A percentile compares a stretch with the other conserved stretches of the same genome.
phyloP scores from a whole-genome alignment of 768 basidiomycete species.

The Tephrocybe sp. region DNA sequence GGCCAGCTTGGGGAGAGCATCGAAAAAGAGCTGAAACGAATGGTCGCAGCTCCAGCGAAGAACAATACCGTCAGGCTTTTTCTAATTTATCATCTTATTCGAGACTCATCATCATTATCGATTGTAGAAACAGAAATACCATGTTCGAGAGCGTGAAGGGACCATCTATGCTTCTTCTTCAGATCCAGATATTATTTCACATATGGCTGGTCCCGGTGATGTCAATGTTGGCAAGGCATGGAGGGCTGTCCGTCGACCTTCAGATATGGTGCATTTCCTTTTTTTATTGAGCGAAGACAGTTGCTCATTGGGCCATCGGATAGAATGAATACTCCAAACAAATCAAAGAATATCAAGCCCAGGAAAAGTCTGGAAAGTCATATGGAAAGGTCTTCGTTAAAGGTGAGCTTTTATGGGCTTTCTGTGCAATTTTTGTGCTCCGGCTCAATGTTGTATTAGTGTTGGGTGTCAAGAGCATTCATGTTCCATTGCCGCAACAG shows the following conservation, averaged over 20 bases:
- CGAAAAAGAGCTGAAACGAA: constrained; percentile 68
- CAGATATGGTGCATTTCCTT: constrained; percentile 77
- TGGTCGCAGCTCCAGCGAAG: constrained; percentile 42
- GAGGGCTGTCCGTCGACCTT: constrained; percentile 84
- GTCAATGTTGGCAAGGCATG: constrained; percentile 82
- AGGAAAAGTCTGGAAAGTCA: constrained; percentile 76
- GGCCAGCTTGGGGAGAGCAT: constrained; percentile 69
- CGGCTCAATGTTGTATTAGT: constrained; percentile 47
- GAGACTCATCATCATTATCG: no score
- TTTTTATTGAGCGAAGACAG: no score
- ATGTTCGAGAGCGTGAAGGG: constrained; percentile 71
- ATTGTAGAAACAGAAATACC: constrained; percentile 64
- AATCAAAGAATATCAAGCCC: constrained; percentile 76
- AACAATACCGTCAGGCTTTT: constrained; percentile 42
- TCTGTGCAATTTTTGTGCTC: neutral
- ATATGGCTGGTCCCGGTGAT: constrained; percentile 76
- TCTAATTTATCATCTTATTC: constrained; percentile 6
- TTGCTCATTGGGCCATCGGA: no score
- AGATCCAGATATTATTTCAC: constrained; percentile 69
- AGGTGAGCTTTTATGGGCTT: constrained; percentile 54
- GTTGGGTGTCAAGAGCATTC: constrained; percentile 68
- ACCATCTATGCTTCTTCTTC: constrained; percentile 84
- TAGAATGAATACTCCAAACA: constrained; percentile 95
- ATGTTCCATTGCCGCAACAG: constrained; percentile 77
- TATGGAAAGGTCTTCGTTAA: constrained; percentile 95